These are phyloP conservation scores for Citrus inodora DNA, from an alignment of 345 rosid species.

Conservation along the genomic window DNA sequence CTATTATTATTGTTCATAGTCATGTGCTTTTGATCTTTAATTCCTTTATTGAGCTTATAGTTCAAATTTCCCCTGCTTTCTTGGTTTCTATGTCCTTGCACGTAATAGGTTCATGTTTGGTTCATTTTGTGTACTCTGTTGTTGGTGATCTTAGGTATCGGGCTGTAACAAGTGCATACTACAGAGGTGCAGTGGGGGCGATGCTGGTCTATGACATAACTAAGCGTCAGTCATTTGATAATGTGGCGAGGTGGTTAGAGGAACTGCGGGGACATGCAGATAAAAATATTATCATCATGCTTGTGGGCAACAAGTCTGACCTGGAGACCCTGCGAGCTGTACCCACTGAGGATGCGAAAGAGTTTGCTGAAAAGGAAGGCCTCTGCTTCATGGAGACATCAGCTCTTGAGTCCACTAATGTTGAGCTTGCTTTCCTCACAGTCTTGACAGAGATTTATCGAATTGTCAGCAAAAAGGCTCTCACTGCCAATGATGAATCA, in stretches of 20 bases:
- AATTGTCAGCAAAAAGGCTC: constrained; percentile 47
- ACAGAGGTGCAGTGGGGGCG: constrained; percentile 72
- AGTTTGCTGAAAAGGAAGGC: constrained; percentile 53
- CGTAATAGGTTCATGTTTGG: not conserved
- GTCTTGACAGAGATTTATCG: constrained; percentile 55
- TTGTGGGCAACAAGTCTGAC: constrained; percentile 60
- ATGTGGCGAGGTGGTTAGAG: constrained; percentile 56
- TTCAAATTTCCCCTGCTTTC: not conserved
- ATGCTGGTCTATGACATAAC: constrained; percentile 61
- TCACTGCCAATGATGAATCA: constrained; percentile 45
- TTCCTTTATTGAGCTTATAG: not conserved
- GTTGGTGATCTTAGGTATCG: constrained; percentile 40
- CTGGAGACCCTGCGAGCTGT: constrained; percentile 53
- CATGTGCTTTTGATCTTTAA: too few relatives aligned
- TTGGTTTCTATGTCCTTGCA: not conserved
- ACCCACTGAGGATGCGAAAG: constrained; percentile 54
- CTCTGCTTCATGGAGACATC: constrained; percentile 68
- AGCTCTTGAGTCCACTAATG: constrained; percentile 58
- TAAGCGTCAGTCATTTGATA: constrained; percentile 55
- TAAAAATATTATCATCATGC: constrained; percentile 56
- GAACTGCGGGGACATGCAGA: constrained; percentile 61
- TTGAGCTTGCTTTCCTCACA: constrained; percentile 52
- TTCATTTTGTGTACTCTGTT: constrained; percentile 1
- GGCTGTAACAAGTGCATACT: constrained; percentile 68
- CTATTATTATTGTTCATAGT: not conserved